Evolutionary conservation across 345 rosid species (phyloP), one percentile per base, ranked within the genome.

Genomic region (Punica granatum): DNA sequence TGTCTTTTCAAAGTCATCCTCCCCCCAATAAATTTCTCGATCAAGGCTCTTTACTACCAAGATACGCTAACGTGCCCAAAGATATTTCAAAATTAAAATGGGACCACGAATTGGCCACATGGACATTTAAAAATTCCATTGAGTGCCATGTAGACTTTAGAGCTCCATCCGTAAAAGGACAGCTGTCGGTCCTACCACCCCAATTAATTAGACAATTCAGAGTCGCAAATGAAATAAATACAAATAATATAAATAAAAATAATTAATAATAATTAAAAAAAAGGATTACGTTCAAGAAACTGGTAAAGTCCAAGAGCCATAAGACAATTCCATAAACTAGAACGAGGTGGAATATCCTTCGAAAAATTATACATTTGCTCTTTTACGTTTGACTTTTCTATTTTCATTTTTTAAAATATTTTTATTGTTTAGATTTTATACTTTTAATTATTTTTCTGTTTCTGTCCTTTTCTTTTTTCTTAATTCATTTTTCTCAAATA

Each of bases 51-150:
- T 56, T 56, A 56, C 61, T 56, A 10, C 61, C 33, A 26, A 26
- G 34, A 56, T 56, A 56, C 61, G 61, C 61, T 56, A 56, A 56
- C 61, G 25, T 56, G 61, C 31, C 61, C 25, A 13, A 26, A 28
- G 34, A 30, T 12, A 26, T 56, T 44, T 56, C 34, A 26, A 26
- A 56, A n/a, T 54, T 12, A 13, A 56, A 13, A 4, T 1, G 61
- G 61, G 61, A 56, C 61, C 61, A 56, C 61, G 13, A 11, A 56
- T 56, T 56, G 34, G 34, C 61, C 61, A 56, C 61, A 30, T 30
- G 61, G 12, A 26, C 61, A 26, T 10, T 30, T 54, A 54, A 26
- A 54, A 26, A 51, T 21, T n/a, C 59, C 59, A 23, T 51, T 11
- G 59, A 51, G 14, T 51, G 59, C 59, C 59, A 51, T 23, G 30